Conservation (phyloP, 345 rosid genomes). For the Sapria himalayana region DNA sequence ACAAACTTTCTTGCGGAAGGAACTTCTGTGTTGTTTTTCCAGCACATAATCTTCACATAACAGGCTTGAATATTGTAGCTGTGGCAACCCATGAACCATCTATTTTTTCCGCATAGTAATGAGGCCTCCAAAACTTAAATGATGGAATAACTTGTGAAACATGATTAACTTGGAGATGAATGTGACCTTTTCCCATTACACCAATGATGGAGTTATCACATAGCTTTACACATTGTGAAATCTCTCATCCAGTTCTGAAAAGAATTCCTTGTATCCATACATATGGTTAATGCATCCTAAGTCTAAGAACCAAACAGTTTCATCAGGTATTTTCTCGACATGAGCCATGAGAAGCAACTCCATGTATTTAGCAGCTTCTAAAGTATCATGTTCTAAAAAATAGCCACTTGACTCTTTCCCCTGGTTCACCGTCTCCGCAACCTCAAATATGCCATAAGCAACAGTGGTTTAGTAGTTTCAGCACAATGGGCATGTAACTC, state of each 20-base stretch:
- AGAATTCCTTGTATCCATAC: not conserved
- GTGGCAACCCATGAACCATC: not conserved
- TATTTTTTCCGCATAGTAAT: not conserved
- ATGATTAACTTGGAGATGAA: too few species aligned
- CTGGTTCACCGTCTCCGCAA: not conserved
- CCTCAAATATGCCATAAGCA: not conserved
- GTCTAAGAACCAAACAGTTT: constrained; percentile 1
- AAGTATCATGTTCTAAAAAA: not conserved
- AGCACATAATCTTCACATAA: not conserved
- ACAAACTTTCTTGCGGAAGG: not conserved
- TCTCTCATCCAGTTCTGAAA: not conserved
- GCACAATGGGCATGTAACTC: not conserved
- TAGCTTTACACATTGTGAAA: not conserved
- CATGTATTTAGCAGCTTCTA: too few species aligned
- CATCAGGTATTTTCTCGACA: not conserved
- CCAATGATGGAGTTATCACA: not conserved
- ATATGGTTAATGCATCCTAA: constrained; percentile 3
- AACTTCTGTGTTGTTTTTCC: not conserved
- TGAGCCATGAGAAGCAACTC: not conserved
- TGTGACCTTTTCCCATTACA: not conserved
- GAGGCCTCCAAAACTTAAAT: not conserved
- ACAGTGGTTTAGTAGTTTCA: not conserved
- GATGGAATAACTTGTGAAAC: not conserved
- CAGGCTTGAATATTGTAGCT: not conserved
- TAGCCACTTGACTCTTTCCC: not conserved